Conservation (phyloP, 345 rosid species). For the Linum usitatissimum region DNA sequence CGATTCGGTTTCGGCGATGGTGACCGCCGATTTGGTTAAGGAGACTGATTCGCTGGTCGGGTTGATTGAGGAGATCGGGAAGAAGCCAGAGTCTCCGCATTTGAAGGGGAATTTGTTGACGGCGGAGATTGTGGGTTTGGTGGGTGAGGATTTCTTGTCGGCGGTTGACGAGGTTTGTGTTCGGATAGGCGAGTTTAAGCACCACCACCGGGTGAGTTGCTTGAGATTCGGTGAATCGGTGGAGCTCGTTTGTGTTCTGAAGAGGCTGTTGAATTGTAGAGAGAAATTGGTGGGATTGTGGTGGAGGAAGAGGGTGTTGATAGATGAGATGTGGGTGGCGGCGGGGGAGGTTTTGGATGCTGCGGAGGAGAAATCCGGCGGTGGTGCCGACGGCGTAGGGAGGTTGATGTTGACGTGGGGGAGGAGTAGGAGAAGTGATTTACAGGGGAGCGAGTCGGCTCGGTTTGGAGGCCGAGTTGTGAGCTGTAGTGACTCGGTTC, state of each 20-base stretch:
- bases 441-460: slow-evolving; percentile 37
- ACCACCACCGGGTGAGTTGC: slow-evolving; percentile 32
- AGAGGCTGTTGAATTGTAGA: slow-evolving; percentile 40
- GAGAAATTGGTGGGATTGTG: slow-evolving; percentile 30
- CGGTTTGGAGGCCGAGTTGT: slow-evolving; percentile 42
- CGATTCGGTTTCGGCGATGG: slow-evolving; percentile 30
- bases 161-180: slow-evolving; percentile 36
- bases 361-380: slow-evolving; percentile 6
- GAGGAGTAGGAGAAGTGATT: slow-evolving; percentile 9
- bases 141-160: slow-evolving; percentile 48
- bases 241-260: slow-evolving; percentile 51
- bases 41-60: slow-evolving; percentile 45
- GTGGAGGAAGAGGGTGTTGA: slow-evolving; percentile 29
- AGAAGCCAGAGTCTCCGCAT: slow-evolving; percentile 32
- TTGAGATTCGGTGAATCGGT: slow-evolving; percentile 53
- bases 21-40: slow-evolving; percentile 36
- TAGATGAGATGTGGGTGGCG: slow-evolving; percentile 43
- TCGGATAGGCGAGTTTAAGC: slow-evolving; percentile 49
- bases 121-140: slow-evolving; percentile 29
- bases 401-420: slow-evolving; percentile 16
- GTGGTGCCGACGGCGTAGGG: not conserved
- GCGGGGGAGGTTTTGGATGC: slow-evolving; percentile 33
- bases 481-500: slow-evolving; percentile 18
- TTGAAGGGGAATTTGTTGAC: slow-evolving; percentile 28
- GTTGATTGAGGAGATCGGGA: slow-evolving; percentile 44